Evolutionary conservation across 2,329 filamentous ascomycete species (phyloP).

Genomic region (Fusarium praegraminearum): DNA sequence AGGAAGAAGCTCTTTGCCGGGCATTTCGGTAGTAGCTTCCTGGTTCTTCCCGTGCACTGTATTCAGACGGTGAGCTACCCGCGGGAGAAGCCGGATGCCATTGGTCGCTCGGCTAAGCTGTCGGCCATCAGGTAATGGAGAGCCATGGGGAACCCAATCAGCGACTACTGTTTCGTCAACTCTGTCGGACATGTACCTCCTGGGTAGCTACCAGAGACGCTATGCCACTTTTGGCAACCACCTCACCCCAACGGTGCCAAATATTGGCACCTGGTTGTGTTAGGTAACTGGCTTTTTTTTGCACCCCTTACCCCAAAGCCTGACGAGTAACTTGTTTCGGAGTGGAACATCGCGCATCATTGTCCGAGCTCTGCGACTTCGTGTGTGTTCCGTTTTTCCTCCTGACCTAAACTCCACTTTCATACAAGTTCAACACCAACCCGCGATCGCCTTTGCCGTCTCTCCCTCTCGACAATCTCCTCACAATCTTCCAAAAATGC

Average conservation of each 20-base stretch:
- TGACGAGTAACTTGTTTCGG: conserved; percentile 31
- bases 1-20: background rate
- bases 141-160: conserved; percentile 9
- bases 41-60: background rate
- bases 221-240: conserved; percentile 9
- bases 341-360: conserved; percentile 42
- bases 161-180: conserved; percentile 5
- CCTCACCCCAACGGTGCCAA: conserved; percentile 6
- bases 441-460: conserved; percentile 15
- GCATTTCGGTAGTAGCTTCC: conserved; percentile 5
- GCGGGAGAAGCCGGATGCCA: conserved; percentile 27
- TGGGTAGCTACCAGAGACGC: conserved; percentile 1
- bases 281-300: conserved; percentile 27
- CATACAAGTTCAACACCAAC: conserved; percentile 12
- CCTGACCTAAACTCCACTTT: conserved; percentile 34
- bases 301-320: conserved; percentile 11
- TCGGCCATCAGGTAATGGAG: conserved; percentile 23
- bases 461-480: background rate
- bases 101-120: conserved; percentile 33
- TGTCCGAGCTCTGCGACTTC: conserved; percentile 34
- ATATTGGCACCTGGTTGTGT: conserved; percentile 9
- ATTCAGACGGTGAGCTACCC: background rate
- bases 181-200: conserved; percentile 40
- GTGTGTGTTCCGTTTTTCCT: conserved; percentile 38
- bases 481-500: conserved; percentile 51